Evolutionary conservation across 768 basidiomycete species (phyloP).

Genomic region (Mycena rosella): DNA sequence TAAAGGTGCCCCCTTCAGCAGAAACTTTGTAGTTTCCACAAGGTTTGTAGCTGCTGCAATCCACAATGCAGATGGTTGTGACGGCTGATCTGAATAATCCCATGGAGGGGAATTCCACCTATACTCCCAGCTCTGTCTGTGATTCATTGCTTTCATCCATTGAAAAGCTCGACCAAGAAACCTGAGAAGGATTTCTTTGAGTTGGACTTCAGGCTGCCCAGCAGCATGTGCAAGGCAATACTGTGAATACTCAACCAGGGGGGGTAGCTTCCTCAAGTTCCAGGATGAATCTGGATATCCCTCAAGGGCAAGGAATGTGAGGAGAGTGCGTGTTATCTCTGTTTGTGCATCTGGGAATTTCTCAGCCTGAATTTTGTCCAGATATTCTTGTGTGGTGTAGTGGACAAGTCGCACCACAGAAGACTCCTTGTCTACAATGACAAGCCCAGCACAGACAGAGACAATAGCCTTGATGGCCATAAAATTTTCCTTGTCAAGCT

Average conservation of each 20-base stretch:
- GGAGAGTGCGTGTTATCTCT: not conserved
- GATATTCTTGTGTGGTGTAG: slow-evolving; percentile 1
- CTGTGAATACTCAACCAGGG: not conserved
- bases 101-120: not conserved
- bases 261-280: not conserved
- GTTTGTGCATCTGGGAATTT: not conserved
- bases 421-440: not conserved
- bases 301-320: not conserved
- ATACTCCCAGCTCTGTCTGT: too few relatives aligned
- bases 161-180: too few relatives aligned
- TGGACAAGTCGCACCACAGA: slow-evolving; percentile 1
- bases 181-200: not conserved
- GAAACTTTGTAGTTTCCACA: not conserved
- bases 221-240: slow-evolving; percentile 1
- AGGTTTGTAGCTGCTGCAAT: not conserved
- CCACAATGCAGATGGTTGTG: not conserved
- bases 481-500: not conserved
- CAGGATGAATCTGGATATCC: too few relatives aligned
- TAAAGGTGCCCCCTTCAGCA: not conserved
- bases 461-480: too few relatives aligned
- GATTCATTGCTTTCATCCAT: too few relatives aligned
- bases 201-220: not conserved
- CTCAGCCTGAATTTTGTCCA: not conserved
- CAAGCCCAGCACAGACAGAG: too few relatives aligned
- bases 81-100: not conserved